Conservation (phyloP, 768 basidiomycete species). For the Gloeophyllum trabeum region DNA sequence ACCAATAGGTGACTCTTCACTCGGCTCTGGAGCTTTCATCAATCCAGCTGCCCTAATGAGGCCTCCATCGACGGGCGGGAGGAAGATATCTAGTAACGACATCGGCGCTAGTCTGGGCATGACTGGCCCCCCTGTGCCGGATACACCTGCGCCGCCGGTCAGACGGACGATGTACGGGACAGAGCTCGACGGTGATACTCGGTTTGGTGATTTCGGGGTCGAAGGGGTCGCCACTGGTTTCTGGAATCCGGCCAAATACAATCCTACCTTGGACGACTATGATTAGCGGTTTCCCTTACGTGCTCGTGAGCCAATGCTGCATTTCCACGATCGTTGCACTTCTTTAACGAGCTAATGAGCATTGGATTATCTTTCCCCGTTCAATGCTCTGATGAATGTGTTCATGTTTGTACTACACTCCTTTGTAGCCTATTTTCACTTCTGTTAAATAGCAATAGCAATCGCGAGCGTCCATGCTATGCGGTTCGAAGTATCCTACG, state of each 20-base stretch:
- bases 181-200: slow-evolving; percentile 69
- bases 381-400: too few relatives aligned
- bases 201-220: slow-evolving; percentile 78
- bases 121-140: slow-evolving; percentile 26
- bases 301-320: too few relatives aligned
- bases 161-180: slow-evolving; percentile 79
- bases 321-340: too few relatives aligned
- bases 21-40: not conserved
- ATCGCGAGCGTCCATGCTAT: too few relatives aligned
- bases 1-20: too few relatives aligned
- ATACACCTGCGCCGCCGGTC: slow-evolving; percentile 33
- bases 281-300: slow-evolving; percentile 7
- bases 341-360: too few relatives aligned
- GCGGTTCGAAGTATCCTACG: too few relatives aligned
- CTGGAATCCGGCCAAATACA: slow-evolving; percentile 31
- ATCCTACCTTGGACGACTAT: too few relatives aligned
- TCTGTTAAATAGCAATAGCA: too few relatives aligned
- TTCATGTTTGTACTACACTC: too few relatives aligned
- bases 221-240: slow-evolving; percentile 68
- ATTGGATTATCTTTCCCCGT: too few relatives aligned
- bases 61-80: slow-evolving; percentile 7
- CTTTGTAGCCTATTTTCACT: too few relatives aligned
- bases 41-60: slow-evolving; percentile 5
- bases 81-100: slow-evolving; percentile 25
- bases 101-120: slow-evolving; percentile 32